phyloP scores from a whole-genome alignment of 257 asterid species.

The Penstemon davidsonii region DNA sequence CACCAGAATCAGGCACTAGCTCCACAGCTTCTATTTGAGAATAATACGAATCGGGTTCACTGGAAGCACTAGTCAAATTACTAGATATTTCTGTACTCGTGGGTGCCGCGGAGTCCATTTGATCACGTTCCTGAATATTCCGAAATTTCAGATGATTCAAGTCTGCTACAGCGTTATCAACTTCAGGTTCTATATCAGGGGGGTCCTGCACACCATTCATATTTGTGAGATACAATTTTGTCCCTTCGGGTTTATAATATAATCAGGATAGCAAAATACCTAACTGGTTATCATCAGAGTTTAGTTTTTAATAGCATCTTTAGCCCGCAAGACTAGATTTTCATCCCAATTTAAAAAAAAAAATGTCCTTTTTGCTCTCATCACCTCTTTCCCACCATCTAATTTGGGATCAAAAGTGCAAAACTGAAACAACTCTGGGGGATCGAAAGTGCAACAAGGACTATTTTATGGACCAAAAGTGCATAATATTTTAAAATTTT shows the following conservation, averaged over 20 bases:
- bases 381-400: too few relatives aligned
- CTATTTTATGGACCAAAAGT: too few relatives aligned
- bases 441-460: too few relatives aligned
- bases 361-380: too few relatives aligned
- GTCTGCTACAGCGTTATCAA: constrained; percentile 32
- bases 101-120: constrained; percentile 4
- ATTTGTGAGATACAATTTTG: constrained; percentile 16
- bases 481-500: too few relatives aligned
- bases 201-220: constrained; percentile 35
- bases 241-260: not conserved
- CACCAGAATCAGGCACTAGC: constrained; percentile 38
- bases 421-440: too few relatives aligned
- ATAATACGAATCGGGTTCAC: constrained; percentile 32
- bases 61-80: constrained; percentile 18
- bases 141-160: constrained; percentile 10
- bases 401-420: too few relatives aligned
- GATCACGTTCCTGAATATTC: constrained; percentile 22
- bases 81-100: constrained; percentile 12
- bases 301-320: too few relatives aligned
- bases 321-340: too few relatives aligned
- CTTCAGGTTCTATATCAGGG: constrained; percentile 36
- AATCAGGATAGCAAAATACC: constrained; percentile 20
- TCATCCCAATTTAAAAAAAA: too few relatives aligned
- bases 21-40: constrained; percentile 31
- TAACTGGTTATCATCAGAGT: not conserved